These are phyloP conservation scores for Thecaphora thlaspeos DNA, from an alignment of 1,284 basidiomycete genomes.

Conservation along the genomic window DNA sequence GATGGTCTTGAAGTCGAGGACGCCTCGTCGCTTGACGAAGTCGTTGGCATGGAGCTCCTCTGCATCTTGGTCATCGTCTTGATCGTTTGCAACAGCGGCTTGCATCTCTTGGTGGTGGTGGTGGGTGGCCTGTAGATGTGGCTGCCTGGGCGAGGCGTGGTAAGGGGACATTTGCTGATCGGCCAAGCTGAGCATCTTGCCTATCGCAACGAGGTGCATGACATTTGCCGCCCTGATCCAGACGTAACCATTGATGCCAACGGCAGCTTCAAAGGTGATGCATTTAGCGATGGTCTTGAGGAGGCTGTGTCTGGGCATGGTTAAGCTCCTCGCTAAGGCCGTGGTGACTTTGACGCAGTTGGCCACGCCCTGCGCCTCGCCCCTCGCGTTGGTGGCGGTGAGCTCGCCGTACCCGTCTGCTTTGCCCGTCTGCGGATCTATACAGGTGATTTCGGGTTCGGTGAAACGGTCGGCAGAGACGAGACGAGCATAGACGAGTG, in stretches of 20 bases:
- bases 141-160: neutral
- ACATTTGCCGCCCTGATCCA: slow-evolving; percentile 40
- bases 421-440: slow-evolving; percentile 48
- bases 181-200: slow-evolving; percentile 35
- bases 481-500: slow-evolving; percentile 49
- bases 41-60: slow-evolving; percentile 11
- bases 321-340: slow-evolving; percentile 33
- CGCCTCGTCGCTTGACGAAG: slow-evolving; percentile 17
- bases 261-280: slow-evolving; percentile 54
- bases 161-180: slow-evolving; percentile 9
- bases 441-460: slow-evolving; percentile 54
- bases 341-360: slow-evolving; percentile 22
- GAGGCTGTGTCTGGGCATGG: slow-evolving; percentile 30
- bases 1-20: slow-evolving; percentile 14
- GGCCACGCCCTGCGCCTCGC: slow-evolving; percentile 16
- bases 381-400: slow-evolving; percentile 31
- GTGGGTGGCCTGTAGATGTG: too few species aligned
- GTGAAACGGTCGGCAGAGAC: slow-evolving; percentile 39
- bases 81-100: too few species aligned
- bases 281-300: slow-evolving; percentile 34
- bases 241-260: slow-evolving; percentile 49
- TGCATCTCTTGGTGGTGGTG: neutral
- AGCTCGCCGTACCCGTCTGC: slow-evolving; percentile 52
- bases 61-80: neutral
- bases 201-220: slow-evolving; percentile 43